Conservation (phyloP, 352 stramenopile species). For the Phytophthora citrophthora region DNA sequence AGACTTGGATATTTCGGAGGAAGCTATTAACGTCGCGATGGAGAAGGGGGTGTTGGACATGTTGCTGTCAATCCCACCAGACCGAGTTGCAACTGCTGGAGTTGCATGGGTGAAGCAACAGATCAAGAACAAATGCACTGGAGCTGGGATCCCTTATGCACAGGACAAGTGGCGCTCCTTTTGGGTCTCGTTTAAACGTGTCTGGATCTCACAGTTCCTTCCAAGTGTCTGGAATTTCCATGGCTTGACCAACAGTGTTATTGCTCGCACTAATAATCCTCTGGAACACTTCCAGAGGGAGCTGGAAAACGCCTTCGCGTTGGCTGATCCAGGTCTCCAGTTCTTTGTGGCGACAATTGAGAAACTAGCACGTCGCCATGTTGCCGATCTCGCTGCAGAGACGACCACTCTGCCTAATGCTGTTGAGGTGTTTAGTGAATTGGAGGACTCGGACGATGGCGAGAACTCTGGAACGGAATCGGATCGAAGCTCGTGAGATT, state of each 20-base stretch:
- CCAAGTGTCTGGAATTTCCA: conserved; percentile 30
- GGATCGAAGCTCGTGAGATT: neutral
- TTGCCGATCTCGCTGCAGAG: conserved; percentile 24
- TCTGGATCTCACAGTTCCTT: conserved; percentile 21
- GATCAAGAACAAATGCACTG: conserved; percentile 21
- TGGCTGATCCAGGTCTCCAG: conserved; percentile 6
- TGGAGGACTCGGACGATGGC: neutral
- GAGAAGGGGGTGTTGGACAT: conserved; percentile 22
- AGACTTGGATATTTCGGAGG: conserved; percentile 15
- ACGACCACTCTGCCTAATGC: conserved; percentile 14
- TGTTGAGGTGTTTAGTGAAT: conserved; percentile 12
- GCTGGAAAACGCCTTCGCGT: conserved; percentile 14
- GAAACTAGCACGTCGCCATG: conserved; percentile 18
- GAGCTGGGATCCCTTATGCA: conserved; percentile 8
- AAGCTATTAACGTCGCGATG: conserved; percentile 22
- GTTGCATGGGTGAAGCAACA: conserved; percentile 26
- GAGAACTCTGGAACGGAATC: neutral
- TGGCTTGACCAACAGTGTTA: conserved; percentile 11
- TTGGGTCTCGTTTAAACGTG: conserved; percentile 23
- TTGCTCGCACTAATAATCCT: conserved; percentile 25
- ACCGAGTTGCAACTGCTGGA: conserved; percentile 10
- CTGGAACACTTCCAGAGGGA: conserved; percentile 25
- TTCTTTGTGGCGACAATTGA: conserved; percentile 28
- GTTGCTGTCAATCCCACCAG: conserved; percentile 12
- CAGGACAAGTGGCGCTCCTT: conserved; percentile 24